phyloP scores from a whole-genome alignment of 2,329 filamentous ascomycete species.

The Knoxdaviesia proteae region DNA sequence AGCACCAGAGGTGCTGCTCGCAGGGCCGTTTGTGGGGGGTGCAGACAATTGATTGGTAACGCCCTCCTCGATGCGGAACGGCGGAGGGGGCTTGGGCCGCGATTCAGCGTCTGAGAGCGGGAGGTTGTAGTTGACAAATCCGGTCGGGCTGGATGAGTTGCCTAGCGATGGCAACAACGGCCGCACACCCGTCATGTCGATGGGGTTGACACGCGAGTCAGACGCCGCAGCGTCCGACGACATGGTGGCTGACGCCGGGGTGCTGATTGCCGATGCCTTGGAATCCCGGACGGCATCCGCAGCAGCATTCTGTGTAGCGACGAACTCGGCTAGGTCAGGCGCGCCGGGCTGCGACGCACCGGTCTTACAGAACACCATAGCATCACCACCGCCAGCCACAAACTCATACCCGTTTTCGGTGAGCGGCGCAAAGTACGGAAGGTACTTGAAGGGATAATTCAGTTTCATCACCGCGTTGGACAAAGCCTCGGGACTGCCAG shows the following conservation, averaged over 20 bases:
- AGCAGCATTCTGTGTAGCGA: conserved; percentile 1
- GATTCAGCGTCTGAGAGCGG: conserved; percentile 9
- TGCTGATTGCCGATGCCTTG: conserved; percentile 2
- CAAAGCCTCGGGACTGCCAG: conserved; percentile 29
- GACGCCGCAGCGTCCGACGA: not conserved
- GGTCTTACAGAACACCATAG: conserved; percentile 46
- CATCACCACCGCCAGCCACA: conserved; percentile 37
- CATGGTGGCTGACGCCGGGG: not conserved
- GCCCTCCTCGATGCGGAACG: too few species aligned
- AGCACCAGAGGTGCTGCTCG: not conserved
- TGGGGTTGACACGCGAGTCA: conserved; percentile 28
- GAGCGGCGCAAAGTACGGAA: conserved; percentile 38
- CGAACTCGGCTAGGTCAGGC: conserved; percentile 3
- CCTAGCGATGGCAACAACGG: conserved; percentile 23
- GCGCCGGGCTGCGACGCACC: conserved; percentile 10
- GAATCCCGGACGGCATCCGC: not conserved
- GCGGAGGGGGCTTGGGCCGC: too few species aligned
- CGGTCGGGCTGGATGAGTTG: conserved; percentile 42
- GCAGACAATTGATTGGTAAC: too few species aligned
- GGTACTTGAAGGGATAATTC: conserved; percentile 41
- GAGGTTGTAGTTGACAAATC: conserved; percentile 40
- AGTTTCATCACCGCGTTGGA: conserved; percentile 38
- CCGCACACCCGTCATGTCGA: conserved; percentile 29
- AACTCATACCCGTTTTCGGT: conserved; percentile 45
- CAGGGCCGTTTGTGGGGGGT: too few species aligned